These are phyloP conservation scores for Saxophila tyrrhenica DNA, from an alignment of 495 filamentous ascomycete genomes.

Conservation along the genomic window DNA sequence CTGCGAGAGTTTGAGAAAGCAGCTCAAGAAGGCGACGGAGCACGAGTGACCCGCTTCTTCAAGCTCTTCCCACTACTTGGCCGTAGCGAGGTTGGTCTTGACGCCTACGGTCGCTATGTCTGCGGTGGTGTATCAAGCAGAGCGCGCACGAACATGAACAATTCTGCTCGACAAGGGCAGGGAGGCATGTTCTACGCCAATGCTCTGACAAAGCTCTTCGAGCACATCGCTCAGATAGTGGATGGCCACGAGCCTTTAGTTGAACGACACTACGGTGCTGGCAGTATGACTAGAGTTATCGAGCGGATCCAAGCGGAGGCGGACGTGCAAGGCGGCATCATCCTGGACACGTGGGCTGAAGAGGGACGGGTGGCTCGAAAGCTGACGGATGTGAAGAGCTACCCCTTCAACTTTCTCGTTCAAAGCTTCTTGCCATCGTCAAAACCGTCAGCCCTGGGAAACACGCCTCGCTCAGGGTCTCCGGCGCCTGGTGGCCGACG, in stretches of 20 bases:
- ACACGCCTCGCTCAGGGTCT: constrained; percentile 43
- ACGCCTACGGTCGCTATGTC: constrained; percentile 91
- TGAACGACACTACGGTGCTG: constrained; percentile 80
- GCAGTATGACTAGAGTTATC: constrained; percentile 93
- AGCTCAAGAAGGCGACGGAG: constrained; percentile 68
- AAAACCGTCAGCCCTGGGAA: constrained; percentile 17
- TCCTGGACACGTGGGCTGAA: constrained; percentile 90
- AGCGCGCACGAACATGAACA: constrained; percentile 69
- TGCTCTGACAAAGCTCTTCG: constrained; percentile 81
- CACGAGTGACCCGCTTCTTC: constrained; percentile 88
- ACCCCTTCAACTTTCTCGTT: constrained; percentile 92
- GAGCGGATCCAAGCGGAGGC: constrained; percentile 87
- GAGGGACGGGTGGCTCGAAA: constrained; percentile 45
- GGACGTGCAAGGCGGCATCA: constrained; percentile 93
- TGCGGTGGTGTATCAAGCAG: constrained; percentile 81
- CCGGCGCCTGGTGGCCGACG: constrained; percentile 50
- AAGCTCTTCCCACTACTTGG: constrained; percentile 95
- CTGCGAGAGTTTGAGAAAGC: constrained; percentile 92
- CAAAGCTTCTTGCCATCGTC: constrained; percentile 79
- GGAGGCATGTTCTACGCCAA: constrained; percentile 79
- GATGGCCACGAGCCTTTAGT: constrained; percentile 82
- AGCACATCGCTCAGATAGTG: constrained; percentile 93
- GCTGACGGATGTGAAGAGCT: constrained; percentile 88
- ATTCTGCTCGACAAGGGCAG: constrained; percentile 49
- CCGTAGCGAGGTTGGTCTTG: constrained; percentile 73